Conservation (phyloP, 2,329 filamentous ascomycete species). For the Paecilomyces formosus region DNA sequence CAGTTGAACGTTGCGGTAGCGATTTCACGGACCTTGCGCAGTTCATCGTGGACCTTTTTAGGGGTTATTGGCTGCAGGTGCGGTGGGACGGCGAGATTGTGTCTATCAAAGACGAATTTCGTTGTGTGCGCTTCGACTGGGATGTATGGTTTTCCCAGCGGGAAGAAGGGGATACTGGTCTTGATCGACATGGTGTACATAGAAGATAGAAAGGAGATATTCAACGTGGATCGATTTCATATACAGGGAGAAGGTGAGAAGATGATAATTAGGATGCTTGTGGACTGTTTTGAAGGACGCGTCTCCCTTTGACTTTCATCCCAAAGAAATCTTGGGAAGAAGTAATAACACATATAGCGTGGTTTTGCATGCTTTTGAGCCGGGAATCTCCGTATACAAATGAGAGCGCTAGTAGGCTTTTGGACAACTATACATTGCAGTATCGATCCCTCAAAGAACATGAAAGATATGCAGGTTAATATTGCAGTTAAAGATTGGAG, state of each 20-base stretch:
- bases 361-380: not conserved
- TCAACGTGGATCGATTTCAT: not conserved
- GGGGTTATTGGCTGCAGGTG: conserved; percentile 8
- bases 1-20: conserved; percentile 9
- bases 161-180: not conserved
- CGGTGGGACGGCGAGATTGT: conserved; percentile 8
- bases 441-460: not conserved
- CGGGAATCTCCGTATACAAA: not conserved
- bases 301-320: not conserved
- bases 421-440: not conserved
- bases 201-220: not conserved
- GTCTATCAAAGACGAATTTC: conserved; percentile 6
- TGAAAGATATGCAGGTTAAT: not conserved
- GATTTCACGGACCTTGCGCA: conserved; percentile 8
- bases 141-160: conserved; percentile 4
- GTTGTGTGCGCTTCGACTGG: not conserved
- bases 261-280: not conserved
- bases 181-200: not conserved
- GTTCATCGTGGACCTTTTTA: conserved; percentile 2
- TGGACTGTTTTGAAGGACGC: not conserved
- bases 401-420: not conserved
- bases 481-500: not conserved
- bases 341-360: not conserved
- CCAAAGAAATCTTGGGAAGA: not conserved
- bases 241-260: not conserved